Base-by-base conservation (phyloP, 495 filamentous ascomycete species). In the Penicillium riverlandense region DNA sequence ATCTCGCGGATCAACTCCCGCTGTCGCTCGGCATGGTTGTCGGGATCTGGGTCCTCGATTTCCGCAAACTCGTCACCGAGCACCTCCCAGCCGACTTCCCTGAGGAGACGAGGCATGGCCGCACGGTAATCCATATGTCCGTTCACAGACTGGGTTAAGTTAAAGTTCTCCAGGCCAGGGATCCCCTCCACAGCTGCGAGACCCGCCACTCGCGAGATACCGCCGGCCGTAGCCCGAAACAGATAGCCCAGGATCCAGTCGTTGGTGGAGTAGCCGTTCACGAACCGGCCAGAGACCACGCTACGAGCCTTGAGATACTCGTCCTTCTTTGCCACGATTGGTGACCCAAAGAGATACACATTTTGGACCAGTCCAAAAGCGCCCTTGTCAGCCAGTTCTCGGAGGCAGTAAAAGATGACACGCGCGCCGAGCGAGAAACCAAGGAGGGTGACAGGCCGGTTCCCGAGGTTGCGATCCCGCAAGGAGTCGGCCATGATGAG, bases 231-330 rank as follows among this genome's bases (percentile, higher is more conserved):
- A 7, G 95, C 80, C 8, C 92, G 88, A 74, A 99, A 99, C 6
- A 99, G 77, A 55, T 99, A 99, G 5, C 92, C 90, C 29, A 99
- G 64, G 56, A 99, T 97, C 92, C 94, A 99, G 62, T 99, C 92
- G 55, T 91, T 95, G 13, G 77, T 84, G 35, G 91, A 83, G 65
- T 94, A 97, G 6, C 90, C 92, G 59, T 96, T 99, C 38, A 99
- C 83, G 51, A 96, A 96, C 31, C 90, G 76, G 6, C 94, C 92
- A 8, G 86, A 76, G 1, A 99, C 86, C 7, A 95, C 86, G 29
- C 82, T 78, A 33, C 86, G 78, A 8, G 83, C 86, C 48, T 78
- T 83, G 13, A 90, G 57, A 58, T 90, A 97, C 45, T 99, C 94
- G 45, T 97, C 92, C 45, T 81, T 85, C 58, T 88, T 96, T 10